Percentiles rank a stretch among this genome's conserved stretches.
Conservation (phyloP, 768 basidiomycete species). For the Mycena vulgaris region DNA sequence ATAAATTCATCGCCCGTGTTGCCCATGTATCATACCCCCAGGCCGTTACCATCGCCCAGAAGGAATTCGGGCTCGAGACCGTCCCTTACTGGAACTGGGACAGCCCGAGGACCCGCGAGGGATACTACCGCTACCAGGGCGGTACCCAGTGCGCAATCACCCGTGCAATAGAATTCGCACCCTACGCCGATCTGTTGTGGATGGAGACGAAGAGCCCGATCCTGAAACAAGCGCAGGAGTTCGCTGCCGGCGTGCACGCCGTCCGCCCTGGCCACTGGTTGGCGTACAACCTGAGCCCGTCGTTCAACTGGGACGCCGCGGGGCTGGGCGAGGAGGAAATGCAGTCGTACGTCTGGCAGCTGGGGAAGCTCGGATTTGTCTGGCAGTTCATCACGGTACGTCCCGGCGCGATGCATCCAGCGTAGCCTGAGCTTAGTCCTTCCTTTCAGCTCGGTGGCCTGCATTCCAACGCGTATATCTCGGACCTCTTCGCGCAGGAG, state of each 20-base stretch:
- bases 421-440: conserved; percentile 3
- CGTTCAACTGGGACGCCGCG: conserved; percentile 96
- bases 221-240: conserved; percentile 91
- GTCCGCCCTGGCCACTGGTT: conserved; percentile 94
- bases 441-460: conserved; percentile 87
- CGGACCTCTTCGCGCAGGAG: conserved; percentile 89
- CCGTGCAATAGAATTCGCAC: conserved; percentile 93
- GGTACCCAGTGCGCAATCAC: conserved; percentile 96
- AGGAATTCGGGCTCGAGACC: conserved; percentile 79
- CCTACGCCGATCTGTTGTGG: conserved; percentile 93
- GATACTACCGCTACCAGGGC: conserved; percentile 97
- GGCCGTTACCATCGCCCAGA: conserved; percentile 83
- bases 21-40: conserved; percentile 78
- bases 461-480: conserved; percentile 98
- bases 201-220: conserved; percentile 99
- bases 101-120: conserved; percentile 93
- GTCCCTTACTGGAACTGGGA: conserved; percentile 97
- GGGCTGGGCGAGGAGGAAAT: conserved; percentile 90
- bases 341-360: conserved; percentile 91
- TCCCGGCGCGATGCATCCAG: conserved; percentile 20
- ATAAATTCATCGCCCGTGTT: conserved; percentile 75
- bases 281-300: conserved; percentile 95
- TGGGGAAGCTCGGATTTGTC: conserved; percentile 96
- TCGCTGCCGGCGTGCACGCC: conserved; percentile 89
- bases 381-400: conserved; percentile 99